Percentiles rank a stretch among this genome's conserved stretches.
These are phyloP conservation scores for Xerocomus alliaceus DNA, from an alignment of 1,284 basidiomycete species.

Conservation along the genomic window DNA sequence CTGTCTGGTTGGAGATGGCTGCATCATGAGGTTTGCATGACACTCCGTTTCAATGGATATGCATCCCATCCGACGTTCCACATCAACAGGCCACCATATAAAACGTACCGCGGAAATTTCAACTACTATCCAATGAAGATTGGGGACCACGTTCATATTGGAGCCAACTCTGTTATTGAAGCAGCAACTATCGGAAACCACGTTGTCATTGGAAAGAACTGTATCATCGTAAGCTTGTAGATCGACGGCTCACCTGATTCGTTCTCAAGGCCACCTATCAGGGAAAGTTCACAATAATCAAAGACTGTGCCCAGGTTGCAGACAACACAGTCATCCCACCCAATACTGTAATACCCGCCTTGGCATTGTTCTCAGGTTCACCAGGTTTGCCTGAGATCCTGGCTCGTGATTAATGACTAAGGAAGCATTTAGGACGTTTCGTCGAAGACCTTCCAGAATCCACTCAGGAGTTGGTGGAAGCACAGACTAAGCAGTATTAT, in stretches of 20 bases:
- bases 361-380: constrained; percentile 87
- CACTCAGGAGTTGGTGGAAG: constrained; percentile 82
- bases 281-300: constrained; percentile 97
- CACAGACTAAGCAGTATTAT: constrained; percentile 80
- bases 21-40: constrained; percentile 80
- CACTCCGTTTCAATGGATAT: background rate
- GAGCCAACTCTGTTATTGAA: constrained; percentile 86
- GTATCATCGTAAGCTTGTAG: constrained; percentile 78
- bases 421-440: constrained; percentile 66
- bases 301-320: constrained; percentile 89
- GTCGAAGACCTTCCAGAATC: constrained; percentile 89
- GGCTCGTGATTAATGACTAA: constrained; percentile 6
- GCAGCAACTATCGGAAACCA: constrained; percentile 94
- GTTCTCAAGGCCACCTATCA: constrained; percentile 42
- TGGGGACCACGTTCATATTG: constrained; percentile 94
- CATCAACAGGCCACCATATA: constrained; percentile 75
- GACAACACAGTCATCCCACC: constrained; percentile 91
- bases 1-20: constrained; percentile 88
- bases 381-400: constrained; percentile 64
- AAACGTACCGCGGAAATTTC: constrained; percentile 89
- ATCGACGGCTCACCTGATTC: background rate
- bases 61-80: background rate
- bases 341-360: constrained; percentile 89
- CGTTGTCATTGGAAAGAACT: constrained; percentile 94
- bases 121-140: constrained; percentile 99